Conservation (phyloP, 345 rosid species). For the Eucalyptus leucophloia region DNA sequence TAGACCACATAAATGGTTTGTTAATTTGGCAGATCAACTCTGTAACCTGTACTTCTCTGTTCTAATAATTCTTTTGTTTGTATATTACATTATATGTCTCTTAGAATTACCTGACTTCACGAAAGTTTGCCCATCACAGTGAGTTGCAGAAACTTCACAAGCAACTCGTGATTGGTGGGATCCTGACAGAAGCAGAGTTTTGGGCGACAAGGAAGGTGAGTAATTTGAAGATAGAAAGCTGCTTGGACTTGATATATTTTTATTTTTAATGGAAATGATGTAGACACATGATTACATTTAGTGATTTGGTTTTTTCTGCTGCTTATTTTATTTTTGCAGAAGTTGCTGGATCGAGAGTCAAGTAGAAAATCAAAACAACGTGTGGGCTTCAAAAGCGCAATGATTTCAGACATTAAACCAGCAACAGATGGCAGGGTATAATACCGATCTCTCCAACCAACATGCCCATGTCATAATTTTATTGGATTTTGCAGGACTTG, state of each 20-base stretch:
- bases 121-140: conserved; percentile 18
- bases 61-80: neutral
- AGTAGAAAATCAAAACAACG: conserved; percentile 61
- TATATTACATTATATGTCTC: neutral
- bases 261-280: neutral
- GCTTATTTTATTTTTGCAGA: conserved; percentile 28
- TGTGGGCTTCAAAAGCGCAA: conserved; percentile 76
- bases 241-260: neutral
- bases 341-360: conserved; percentile 54
- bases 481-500: neutral
- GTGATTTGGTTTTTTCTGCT: neutral
- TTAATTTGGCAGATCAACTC: neutral
- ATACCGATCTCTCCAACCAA: neutral
- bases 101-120: neutral
- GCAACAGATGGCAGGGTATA: conserved; percentile 83
- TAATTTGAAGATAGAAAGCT: neutral
- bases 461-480: neutral
- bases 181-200: conserved; percentile 78
- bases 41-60: neutral
- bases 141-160: conserved; percentile 78
- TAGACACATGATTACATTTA: neutral
- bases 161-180: conserved; percentile 46
- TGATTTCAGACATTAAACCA: conserved; percentile 77
- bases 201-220: conserved; percentile 96
- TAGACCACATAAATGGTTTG: neutral